These are phyloP conservation scores for Fusarium drepaniforme DNA, from an alignment of 2,329 filamentous ascomycete genomes.

Conservation along the genomic window DNA sequence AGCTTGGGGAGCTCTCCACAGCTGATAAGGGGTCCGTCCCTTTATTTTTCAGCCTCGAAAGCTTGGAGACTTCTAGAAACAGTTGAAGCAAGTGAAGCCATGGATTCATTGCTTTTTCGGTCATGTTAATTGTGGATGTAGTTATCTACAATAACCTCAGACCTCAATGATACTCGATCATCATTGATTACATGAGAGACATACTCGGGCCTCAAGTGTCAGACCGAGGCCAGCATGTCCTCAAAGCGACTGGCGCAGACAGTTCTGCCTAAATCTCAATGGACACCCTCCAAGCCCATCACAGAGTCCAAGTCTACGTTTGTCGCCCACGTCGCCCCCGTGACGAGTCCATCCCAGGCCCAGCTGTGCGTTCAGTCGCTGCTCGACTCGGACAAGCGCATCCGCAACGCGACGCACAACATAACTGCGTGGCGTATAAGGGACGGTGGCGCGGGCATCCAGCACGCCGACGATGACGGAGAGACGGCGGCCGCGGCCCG, in stretches of 20 bases:
- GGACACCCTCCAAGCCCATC: constrained; percentile 80
- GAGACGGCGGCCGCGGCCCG: constrained; percentile 91
- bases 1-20: constrained; percentile 2
- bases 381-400: constrained; percentile 82
- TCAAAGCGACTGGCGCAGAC: constrained; percentile 21
- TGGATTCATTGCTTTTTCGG: not conserved
- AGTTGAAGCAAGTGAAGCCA: not conserved
- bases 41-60: not conserved
- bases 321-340: constrained; percentile 79
- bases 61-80: constrained; percentile 10
- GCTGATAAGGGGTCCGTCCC: not conserved
- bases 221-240: constrained; percentile 15
- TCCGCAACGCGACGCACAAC: constrained; percentile 36
- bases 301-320: constrained; percentile 91
- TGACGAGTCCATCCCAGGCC: constrained; percentile 78
- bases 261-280: constrained; percentile 54
- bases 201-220: constrained; percentile 4
- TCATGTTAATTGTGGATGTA: not conserved
- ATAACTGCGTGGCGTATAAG: constrained; percentile 63
- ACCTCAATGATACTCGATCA: constrained; percentile 5
- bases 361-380: constrained; percentile 79
- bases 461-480: constrained; percentile 97
- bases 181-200: not conserved
- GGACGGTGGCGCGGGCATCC: constrained; percentile 71
- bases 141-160: not conserved